These are phyloP conservation scores for Prunus mume DNA, from an alignment of 306 rosid species.

Conservation along the genomic window DNA sequence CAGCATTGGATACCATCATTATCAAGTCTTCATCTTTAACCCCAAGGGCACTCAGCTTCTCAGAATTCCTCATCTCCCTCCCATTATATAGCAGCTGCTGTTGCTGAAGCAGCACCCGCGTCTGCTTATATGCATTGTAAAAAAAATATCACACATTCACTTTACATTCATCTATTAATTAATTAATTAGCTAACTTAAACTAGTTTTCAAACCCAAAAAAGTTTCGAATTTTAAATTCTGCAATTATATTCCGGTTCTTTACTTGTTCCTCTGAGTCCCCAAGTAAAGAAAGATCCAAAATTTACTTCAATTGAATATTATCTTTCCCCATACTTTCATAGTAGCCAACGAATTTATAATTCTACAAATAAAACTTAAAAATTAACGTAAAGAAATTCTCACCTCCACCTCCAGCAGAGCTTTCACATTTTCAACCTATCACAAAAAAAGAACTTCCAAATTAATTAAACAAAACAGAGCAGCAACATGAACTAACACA, in stretches of 20 bases:
- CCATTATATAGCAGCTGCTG: slow-evolving; percentile 89
- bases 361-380: neutral
- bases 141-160: slow-evolving; percentile 10
- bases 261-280: neutral
- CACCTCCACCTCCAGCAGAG: slow-evolving; percentile 95
- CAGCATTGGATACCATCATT: slow-evolving; percentile 67
- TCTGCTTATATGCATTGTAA: slow-evolving; percentile 42
- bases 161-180: neutral
- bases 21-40: slow-evolving; percentile 90
- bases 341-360: neutral
- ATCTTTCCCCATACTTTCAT: neutral
- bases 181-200: neutral
- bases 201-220: neutral
- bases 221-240: neutral
- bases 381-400: slow-evolving; percentile 1
- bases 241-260: neutral
- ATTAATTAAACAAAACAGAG: slow-evolving; percentile 7
- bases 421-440: slow-evolving; percentile 90
- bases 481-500: neutral
- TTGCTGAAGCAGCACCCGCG: slow-evolving; percentile 72
- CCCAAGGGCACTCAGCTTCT: slow-evolving; percentile 71
- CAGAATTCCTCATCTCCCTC: slow-evolving; percentile 65
- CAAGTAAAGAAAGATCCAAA: neutral
- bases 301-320: neutral
- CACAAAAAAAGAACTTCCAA: neutral